phyloP scores from a whole-genome alignment of 305 asterid genomes.

The Fraxinus angustifolia region DNA sequence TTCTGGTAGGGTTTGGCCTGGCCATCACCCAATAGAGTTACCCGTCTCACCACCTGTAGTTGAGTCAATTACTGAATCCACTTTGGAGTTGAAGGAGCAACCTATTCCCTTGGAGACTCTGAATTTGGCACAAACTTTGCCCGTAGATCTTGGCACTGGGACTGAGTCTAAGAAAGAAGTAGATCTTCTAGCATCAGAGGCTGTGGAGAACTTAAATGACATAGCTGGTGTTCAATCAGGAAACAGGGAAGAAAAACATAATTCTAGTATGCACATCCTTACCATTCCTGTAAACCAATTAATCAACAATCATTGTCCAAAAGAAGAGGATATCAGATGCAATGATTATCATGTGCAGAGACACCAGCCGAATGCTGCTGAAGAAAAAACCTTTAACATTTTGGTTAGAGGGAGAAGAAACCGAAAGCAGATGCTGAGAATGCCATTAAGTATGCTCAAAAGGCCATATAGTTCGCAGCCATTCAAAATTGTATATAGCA shows the following conservation, averaged over 20 bases:
- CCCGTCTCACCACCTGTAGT: conserved; percentile 58
- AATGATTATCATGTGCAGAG: conserved; percentile 35
- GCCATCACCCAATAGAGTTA: conserved; percentile 67
- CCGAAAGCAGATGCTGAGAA: conserved; percentile 77
- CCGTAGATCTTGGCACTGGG: conserved; percentile 55
- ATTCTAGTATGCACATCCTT: conserved; percentile 36
- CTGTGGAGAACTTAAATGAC: conserved; percentile 44
- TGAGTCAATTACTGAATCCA: conserved; percentile 52
- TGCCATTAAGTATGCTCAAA: conserved; percentile 89
- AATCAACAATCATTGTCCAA: conserved; percentile 34
- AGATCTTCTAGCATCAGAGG: conserved; percentile 53
- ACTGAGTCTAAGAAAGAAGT: conserved; percentile 60
- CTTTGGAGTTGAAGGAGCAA: conserved; percentile 39
- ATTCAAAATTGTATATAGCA: conserved; percentile 80
- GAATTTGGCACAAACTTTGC: conserved; percentile 49
- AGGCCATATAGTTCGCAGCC: conserved; percentile 83
- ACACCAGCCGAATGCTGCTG: conserved; percentile 43
- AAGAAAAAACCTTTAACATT: conserved; percentile 72
- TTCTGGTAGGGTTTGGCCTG: conserved; percentile 74
- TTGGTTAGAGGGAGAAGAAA: conserved; percentile 87
- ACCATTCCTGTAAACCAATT: conserved; percentile 39
- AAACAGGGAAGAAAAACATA: conserved; percentile 31
- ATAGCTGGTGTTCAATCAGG: conserved; percentile 41
- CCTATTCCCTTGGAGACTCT: conserved; percentile 46
- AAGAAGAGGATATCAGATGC: conserved; percentile 36